Conservation (phyloP, 2,329 filamentous ascomycete species). For the Ophiostoma tasmaniense region DNA sequence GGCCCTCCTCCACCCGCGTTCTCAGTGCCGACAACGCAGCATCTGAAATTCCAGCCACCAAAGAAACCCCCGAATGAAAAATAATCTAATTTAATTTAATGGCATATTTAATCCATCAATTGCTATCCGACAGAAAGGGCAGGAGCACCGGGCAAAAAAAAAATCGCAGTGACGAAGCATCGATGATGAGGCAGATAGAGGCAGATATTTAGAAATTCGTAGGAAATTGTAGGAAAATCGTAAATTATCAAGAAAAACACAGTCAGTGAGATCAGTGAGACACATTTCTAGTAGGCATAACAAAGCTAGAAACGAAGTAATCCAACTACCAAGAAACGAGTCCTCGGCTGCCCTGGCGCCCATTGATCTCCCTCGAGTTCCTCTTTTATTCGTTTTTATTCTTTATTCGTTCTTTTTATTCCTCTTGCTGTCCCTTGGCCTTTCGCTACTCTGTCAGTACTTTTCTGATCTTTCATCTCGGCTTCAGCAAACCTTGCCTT, state of each 20-base stretch:
- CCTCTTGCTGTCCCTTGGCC: neutral
- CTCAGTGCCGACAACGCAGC: conserved; percentile 5
- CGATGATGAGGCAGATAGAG: neutral
- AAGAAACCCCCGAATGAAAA: neutral
- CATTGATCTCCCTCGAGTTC: neutral
- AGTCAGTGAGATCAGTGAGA: neutral
- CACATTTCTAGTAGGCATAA: neutral
- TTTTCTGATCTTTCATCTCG: neutral
- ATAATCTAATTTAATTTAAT: neutral
- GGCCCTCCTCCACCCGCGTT: neutral
- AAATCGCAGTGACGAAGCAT: neutral
- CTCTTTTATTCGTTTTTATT: neutral
- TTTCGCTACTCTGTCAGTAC: neutral
- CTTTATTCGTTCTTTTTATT: neutral
- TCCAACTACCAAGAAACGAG: neutral
- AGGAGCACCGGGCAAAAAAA: neutral
- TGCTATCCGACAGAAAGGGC: neutral
- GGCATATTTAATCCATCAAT: neutral
- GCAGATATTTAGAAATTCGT: neutral
- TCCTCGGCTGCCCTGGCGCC: neutral
- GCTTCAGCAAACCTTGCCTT: neutral
- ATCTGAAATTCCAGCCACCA: neutral
- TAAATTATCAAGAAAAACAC: neutral
- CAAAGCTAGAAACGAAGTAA: conserved; percentile 5
- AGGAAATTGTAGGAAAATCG: neutral